phyloP scores from a whole-genome alignment of 2,329 filamentous ascomycete genomes.

The Epicoccum nigrum region DNA sequence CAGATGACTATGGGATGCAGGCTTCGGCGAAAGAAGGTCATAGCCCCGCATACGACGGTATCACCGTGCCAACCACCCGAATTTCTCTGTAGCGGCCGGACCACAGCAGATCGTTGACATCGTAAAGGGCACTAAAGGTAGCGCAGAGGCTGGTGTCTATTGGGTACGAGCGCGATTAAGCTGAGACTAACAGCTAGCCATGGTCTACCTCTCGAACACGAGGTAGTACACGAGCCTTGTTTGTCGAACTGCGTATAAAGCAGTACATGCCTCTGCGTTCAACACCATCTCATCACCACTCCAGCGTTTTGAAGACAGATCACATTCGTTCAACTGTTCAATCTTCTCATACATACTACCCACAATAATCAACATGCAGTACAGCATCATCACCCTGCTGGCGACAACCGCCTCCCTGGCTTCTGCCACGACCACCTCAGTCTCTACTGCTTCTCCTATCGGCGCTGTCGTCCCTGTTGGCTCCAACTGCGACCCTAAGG shows the following conservation, averaged over 20 bases:
- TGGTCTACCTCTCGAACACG: not conserved
- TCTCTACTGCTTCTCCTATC: conserved; percentile 1
- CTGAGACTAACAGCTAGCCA: conserved; percentile 9
- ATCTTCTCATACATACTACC: not conserved
- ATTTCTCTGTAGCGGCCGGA: not conserved
- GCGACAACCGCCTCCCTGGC: conserved; percentile 18
- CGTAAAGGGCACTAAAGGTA: not conserved
- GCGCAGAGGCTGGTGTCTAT: conserved; percentile 4
- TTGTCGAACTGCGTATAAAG: conserved; percentile 5
- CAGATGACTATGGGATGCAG: not conserved
- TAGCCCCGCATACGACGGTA: conserved; percentile 1
- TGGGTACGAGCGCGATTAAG: conserved; percentile 2
- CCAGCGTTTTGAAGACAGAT: not conserved
- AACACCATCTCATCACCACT: not conserved
- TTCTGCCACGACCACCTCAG: conserved; percentile 19
- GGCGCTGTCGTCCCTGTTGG: conserved; percentile 20
- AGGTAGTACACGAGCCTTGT: not conserved
- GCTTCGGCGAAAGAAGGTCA: not conserved
- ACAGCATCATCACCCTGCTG: conserved; percentile 21
- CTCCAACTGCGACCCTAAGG: conserved; percentile 15
- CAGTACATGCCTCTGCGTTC: not conserved
- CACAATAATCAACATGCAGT: conserved; percentile 21
- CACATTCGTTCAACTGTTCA: not conserved
- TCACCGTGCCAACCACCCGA: conserved; percentile 7
- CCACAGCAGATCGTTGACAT: not conserved